Conservation (phyloP, 139 green algal genomes). For the Bryopsis sp. region DNA sequence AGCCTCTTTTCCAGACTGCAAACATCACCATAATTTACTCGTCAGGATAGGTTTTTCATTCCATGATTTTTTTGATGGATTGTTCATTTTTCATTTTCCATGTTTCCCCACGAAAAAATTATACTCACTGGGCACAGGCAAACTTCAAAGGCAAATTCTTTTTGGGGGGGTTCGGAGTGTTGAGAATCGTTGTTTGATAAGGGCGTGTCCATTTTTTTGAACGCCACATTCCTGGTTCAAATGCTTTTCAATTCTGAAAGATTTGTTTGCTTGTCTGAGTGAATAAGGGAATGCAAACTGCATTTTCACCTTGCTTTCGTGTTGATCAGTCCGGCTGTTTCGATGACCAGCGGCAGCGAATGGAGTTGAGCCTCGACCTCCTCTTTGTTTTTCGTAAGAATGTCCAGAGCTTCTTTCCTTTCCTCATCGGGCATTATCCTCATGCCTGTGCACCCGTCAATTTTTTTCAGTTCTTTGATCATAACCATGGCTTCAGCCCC, state of each 20-base stretch:
- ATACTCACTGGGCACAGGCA: not conserved
- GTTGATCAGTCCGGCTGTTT: constrained; percentile 35
- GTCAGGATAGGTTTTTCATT: too few species aligned
- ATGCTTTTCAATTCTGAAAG: too few species aligned
- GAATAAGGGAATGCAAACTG: too few species aligned
- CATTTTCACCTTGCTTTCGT: not conserved
- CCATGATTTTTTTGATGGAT: not conserved
- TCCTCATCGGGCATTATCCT: constrained; percentile 48
- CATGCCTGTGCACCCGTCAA: constrained; percentile 38
- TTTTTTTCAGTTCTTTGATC: too few species aligned
- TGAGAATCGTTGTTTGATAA: too few species aligned
- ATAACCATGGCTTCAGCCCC: too few species aligned
- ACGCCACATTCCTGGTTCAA: too few species aligned
- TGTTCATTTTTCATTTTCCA: not conserved
- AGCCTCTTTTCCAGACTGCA: constrained; percentile 37
- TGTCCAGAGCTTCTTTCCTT: constrained; percentile 40
- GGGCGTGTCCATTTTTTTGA: too few species aligned
- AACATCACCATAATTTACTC: too few species aligned
- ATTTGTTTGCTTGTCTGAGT: too few species aligned
- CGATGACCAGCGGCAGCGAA: constrained; percentile 45
- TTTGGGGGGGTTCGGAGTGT: too few species aligned
- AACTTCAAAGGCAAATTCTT: too few species aligned
- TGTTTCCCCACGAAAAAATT: not conserved
- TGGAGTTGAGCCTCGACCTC: constrained; percentile 36
- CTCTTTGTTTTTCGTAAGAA: constrained; percentile 37